Percentiles rank a stretch among this genome's conserved stretches.
Conservation (phyloP, 2,329 filamentous ascomycete genomes). For the Colletotrichum cereale region DNA sequence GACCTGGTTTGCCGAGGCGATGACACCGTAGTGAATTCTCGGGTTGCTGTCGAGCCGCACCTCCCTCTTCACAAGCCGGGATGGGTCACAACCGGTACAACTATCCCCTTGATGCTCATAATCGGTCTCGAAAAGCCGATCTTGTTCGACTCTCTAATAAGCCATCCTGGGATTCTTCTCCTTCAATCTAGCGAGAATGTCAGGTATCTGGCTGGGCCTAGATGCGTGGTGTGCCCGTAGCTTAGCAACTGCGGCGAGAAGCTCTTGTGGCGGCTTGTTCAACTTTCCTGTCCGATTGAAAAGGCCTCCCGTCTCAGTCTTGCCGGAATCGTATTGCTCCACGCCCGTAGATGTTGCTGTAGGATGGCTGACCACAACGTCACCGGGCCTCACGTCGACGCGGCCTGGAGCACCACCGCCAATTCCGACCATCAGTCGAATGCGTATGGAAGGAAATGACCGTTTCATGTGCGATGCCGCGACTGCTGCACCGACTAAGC, state of each 20-base stretch:
- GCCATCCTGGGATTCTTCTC: background rate
- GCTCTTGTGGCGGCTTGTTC: conserved; percentile 41
- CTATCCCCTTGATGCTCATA: conserved; percentile 8
- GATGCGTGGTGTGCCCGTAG: too few species aligned
- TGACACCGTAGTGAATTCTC: conserved; percentile 39
- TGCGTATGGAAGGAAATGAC: conserved; percentile 33
- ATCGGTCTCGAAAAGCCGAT: conserved; percentile 8
- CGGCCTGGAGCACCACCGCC: conserved; percentile 18
- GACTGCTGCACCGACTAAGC: background rate
- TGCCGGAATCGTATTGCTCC: conserved; percentile 47
- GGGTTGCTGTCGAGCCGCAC: background rate
- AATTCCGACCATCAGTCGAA: background rate
- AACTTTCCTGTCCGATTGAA: conserved; percentile 37
- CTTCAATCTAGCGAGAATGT: background rate
- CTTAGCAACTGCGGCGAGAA: conserved; percentile 35
- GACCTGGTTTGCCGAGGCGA: conserved; percentile 40
- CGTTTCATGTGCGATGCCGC: conserved; percentile 37
- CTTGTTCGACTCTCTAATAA: background rate
- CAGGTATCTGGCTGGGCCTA: too few species aligned
- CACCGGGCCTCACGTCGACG: conserved; percentile 49
- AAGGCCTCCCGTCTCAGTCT: conserved; percentile 26
- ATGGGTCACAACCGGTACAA: conserved; percentile 6
- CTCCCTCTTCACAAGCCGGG: background rate
- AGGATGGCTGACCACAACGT: conserved; percentile 38
- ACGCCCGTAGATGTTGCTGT: conserved; percentile 31